Base-by-base conservation (phyloP, 495 filamentous ascomycete genomes). In the Sordaria brevicollis region DNA sequence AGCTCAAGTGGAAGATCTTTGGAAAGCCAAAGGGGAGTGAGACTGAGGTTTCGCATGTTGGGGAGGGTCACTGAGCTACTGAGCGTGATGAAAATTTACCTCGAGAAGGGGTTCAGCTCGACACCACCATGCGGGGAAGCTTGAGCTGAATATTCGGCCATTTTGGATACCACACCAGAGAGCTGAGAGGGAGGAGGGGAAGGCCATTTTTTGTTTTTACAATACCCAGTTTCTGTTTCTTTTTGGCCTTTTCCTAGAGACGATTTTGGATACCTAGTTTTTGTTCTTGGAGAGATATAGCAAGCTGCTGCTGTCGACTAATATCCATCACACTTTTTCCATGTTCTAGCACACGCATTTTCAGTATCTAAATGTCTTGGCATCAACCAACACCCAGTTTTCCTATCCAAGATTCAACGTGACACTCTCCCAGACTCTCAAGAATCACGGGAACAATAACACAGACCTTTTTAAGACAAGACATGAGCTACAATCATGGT, bases 1-100 rank as follows among this genome's bases (percentile, higher is more conserved):
- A 80, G 76, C 71, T 85, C 36, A 85, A 85, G 79, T 38, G 70
- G 66, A 83, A 83, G 81, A 73, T 83, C 41, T 79, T 83, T 36
- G 72, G 78, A 36, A 62, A 62, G 25, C 49, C 49, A 0, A 62
- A 62, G 49, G 49, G 49, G 13, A 21, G 33, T 62, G 49, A 31
- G 0, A 62, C 49, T 17, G 49, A 62, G 25, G 49, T 62, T 62
- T 15, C 25, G 49, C 49, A 62, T 62, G 49, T 62, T 62, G 49
- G 49, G 49, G 49, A 62, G 25, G 2, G 2, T 31, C 49, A 62
- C 13, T 62, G 49, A 57, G 43, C 4, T 2, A 15, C 1, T 21
- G 39, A 43, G 41, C n/a, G 8, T 0, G 43, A 13, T 54, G 19
- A 21, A 10, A n/a, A n/a, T n/a, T n/a, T n/a, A n/a, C n/a, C n/a